Percentiles rank a stretch among this genome's conserved stretches.
phyloP scores from a whole-genome alignment of 2,329 filamentous ascomycete genomes.

The Pseudogymnoascus sp. region DNA sequence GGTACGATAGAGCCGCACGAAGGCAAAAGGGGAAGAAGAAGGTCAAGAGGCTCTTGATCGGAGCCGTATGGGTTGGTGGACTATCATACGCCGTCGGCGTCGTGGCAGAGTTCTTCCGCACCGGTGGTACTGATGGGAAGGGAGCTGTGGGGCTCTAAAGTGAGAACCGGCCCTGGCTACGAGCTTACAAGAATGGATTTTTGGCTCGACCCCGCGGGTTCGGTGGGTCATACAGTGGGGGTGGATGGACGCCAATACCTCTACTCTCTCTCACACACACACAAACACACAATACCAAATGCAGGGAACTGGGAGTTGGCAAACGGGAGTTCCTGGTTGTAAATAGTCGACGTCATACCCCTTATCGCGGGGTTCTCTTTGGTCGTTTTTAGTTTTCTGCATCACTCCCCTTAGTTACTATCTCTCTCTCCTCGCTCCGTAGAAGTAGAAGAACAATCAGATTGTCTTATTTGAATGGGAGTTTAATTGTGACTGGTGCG shows the following conservation, averaged over 20 bases:
- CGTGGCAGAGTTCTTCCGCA: slow-evolving; percentile 50
- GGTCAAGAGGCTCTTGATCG: slow-evolving; percentile 44
- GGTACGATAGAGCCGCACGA: slow-evolving; percentile 18
- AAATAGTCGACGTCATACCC: slow-evolving; percentile 8
- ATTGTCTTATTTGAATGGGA: background rate
- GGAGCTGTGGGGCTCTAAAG: slow-evolving; percentile 27
- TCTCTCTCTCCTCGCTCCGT: background rate
- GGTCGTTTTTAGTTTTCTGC: slow-evolving; percentile 5
- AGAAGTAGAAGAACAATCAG: slow-evolving; percentile 2
- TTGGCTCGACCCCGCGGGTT: slow-evolving; percentile 1
- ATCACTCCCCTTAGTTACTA: background rate
- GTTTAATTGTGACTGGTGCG: background rate
- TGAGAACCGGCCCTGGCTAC: background rate
- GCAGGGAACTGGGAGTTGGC: slow-evolving; percentile 5
- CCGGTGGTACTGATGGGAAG: slow-evolving; percentile 38
- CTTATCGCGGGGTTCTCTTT: slow-evolving; percentile 5
- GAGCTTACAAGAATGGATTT: background rate
- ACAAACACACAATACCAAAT: background rate
- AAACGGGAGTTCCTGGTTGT: background rate
- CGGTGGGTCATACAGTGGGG: background rate
- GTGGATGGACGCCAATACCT: background rate
- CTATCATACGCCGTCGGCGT: slow-evolving; percentile 52
- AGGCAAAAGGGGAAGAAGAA: slow-evolving; percentile 33
- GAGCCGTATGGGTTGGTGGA: slow-evolving; percentile 48
- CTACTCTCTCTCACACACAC: background rate